Evolutionary conservation across 2,329 filamentous ascomycete genomes (phyloP), one percentile per base, ranked within the genome.

Genomic region (Arthrobotrys sphaeroides): DNA sequence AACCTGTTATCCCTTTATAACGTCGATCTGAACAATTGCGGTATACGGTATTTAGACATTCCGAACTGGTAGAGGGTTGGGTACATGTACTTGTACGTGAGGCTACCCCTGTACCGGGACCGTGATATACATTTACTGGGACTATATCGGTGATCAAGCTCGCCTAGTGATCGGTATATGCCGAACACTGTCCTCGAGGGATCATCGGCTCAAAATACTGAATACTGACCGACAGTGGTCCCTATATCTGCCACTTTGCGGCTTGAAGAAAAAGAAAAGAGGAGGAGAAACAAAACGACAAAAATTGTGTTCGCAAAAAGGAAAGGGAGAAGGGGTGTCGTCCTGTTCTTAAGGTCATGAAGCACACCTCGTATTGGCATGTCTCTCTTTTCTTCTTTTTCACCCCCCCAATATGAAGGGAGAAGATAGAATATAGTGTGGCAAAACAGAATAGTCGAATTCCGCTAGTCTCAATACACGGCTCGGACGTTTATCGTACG

Each of bases 401-500:
- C 9, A 22, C 20, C 24, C 31, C 10, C 5, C 31, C 26, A 49
- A n/a, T 33, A 24, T 33, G 7, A 45, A 62, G 42, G 33, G 7
- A 16, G 33, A 49, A 51, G 33, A 64, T 22, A 13, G n/a, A 64
- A 51, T 64, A 64, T 47, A 47, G 60, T 64, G 60, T 64, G 60
- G 61, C 61, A 66, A 66, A 66, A 66, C 22, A 22, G 6, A 36
- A 28, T n/a, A 5, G 28, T 47, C 28, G 28, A 18, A 45, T 38
- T 64, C 18, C 47, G 16, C 33, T 24, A 33, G 28, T 26, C 22
- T 28, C 20, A 7, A 26, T 12, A 9, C 26, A 24, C 28, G 16
- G 42, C 45, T 66, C 61, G 47, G 61, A 55, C 33, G 61, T 38
- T 66, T 66, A 66, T 66, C 61, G 13, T 66, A 66, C 40, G 45